A percentile compares a stretch with the other conserved stretches of the same genome.
These are phyloP conservation scores for Linderina pennispora DNA, from an alignment of 192 early-diverging fungal genomes.

Conservation along the genomic window DNA sequence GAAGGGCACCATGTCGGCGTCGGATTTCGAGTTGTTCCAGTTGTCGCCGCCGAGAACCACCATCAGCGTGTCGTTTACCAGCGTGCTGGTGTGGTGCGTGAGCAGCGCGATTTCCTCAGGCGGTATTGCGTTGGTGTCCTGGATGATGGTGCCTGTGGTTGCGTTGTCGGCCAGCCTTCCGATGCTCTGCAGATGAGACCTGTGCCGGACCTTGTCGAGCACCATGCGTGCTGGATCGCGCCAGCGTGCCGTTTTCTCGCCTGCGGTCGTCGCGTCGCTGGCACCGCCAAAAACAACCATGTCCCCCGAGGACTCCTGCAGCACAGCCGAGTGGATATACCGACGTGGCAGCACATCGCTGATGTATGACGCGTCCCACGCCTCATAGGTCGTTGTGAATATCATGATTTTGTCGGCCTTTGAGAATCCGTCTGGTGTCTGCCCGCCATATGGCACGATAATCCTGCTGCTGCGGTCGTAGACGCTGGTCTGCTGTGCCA, in stretches of 20 bases:
- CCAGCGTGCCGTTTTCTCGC: background rate
- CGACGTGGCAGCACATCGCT: slow-evolving; percentile 19
- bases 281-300: slow-evolving; percentile 42
- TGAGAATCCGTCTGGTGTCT: slow-evolving; percentile 24
- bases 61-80: slow-evolving; percentile 35
- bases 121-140: slow-evolving; percentile 15
- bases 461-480: slow-evolving; percentile 32
- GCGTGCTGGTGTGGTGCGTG: slow-evolving; percentile 24
- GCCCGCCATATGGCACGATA: slow-evolving; percentile 35
- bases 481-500: slow-evolving; percentile 37
- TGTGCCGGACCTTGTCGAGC: background rate
- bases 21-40: no score
- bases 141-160: slow-evolving; percentile 16
- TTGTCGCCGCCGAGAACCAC: slow-evolving; percentile 31
- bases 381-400: slow-evolving; percentile 30
- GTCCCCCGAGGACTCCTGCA: slow-evolving; percentile 27
- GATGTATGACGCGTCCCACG: slow-evolving; percentile 35
- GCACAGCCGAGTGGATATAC: slow-evolving; percentile 31
- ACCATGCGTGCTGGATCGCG: background rate
- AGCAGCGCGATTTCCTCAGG: slow-evolving; percentile 9
- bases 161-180: background rate
- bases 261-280: slow-evolving; percentile 24
- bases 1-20: no score
- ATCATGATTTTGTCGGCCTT: slow-evolving; percentile 23
- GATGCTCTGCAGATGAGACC: background rate